phyloP scores from a whole-genome alignment of 78 protist genomes.

The Diacronema lutheri region DNA sequence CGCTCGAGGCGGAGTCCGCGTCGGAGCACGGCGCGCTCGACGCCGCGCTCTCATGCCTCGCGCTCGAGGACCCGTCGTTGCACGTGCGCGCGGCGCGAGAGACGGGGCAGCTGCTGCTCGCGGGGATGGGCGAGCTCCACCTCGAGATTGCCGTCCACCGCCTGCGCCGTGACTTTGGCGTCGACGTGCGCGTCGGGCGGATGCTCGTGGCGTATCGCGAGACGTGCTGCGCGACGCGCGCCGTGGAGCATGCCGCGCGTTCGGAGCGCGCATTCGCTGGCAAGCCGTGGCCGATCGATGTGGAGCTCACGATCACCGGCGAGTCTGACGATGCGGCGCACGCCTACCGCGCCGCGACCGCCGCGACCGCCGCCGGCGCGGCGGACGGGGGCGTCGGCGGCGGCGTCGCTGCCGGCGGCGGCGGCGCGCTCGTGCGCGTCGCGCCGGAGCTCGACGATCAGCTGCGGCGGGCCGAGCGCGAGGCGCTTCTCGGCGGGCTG shows the following conservation, averaged over 20 bases:
- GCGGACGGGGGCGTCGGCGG: not conserved
- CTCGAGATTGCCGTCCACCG: slow-evolving; percentile 64
- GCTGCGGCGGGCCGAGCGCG: not conserved
- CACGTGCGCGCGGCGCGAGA: slow-evolving; percentile 38
- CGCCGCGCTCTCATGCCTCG: slow-evolving; percentile 68
- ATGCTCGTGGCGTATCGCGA: slow-evolving; percentile 11
- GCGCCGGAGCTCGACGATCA: not conserved
- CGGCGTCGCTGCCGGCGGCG: not conserved
- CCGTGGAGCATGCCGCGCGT: slow-evolving; percentile 58
- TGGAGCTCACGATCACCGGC: not conserved
- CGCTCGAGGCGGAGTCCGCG: slow-evolving; percentile 56
- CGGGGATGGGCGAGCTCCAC: slow-evolving; percentile 89
- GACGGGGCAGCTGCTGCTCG: slow-evolving; percentile 45
- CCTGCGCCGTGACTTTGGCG: slow-evolving; percentile 49
- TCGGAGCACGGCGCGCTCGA: slow-evolving; percentile 29
- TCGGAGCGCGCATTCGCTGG: slow-evolving; percentile 50
- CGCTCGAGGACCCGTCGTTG: slow-evolving; percentile 92
- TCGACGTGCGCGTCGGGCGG: slow-evolving; percentile 42
- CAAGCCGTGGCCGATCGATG: slow-evolving; percentile 30
- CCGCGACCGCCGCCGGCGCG: not conserved
- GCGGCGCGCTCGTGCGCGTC: not conserved
- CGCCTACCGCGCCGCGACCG: not conserved
- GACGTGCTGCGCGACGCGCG: slow-evolving; percentile 63
- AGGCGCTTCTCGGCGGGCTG: not conserved
- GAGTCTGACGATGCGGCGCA: not conserved